Evolutionary conservation across 441 rosid genomes (phyloP), one percentile per base, ranked within the genome.

Genomic region (Oxalis stricta): DNA sequence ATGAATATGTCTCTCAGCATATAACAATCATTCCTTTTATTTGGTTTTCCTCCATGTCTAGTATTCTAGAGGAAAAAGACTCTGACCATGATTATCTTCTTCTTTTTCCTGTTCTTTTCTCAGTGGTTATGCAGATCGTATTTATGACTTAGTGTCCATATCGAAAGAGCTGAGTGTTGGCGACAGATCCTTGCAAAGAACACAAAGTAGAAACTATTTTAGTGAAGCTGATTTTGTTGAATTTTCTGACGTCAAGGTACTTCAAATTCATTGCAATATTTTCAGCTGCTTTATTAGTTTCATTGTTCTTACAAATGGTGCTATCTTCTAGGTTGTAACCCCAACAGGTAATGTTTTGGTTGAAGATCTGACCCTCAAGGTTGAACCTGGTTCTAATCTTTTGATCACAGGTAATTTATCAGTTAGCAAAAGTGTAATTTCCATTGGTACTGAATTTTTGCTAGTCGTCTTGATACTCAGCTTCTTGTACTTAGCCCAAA

Each of bases 71-170:
- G 12, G 17, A n/a, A n/a, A n/a, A n/a, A n/a, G n/a, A 26, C 10
- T 26, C 31, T 26, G 5, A 26, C 31, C n/a, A n/a, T 28, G 49
- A 18, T 15, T 43, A 5, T 23, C 10, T 33, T 38, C 36, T 30
- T 42, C 39, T 20, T 53, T 58, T 44, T 26, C 18, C 42, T 55
- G 26, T n/a, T 44, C 21, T 61, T 51, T 30, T 59, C 50, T 13
- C 76, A 88, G 99, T 76, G 99, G 99, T 53, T 93, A 84, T 69
- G 99, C 99, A 48, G 87, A 84, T 50, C 97, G 97, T 53, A 93
- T 93, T 76, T 83, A 87, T 59, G 99, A 93, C 64, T 60, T 93
- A 60, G 65, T 84, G 65, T 70, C 61, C 41, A 63, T 93, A 72
- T 93, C 97, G 43, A 84, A 80, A 63, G 97, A 84, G 73, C 77